A percentile compares a stretch with the other conserved stretches of the same genome.
Evolutionary conservation across 1,284 basidiomycete species (phyloP).

Genomic region (Apiotrichum veenhuisii): DNA sequence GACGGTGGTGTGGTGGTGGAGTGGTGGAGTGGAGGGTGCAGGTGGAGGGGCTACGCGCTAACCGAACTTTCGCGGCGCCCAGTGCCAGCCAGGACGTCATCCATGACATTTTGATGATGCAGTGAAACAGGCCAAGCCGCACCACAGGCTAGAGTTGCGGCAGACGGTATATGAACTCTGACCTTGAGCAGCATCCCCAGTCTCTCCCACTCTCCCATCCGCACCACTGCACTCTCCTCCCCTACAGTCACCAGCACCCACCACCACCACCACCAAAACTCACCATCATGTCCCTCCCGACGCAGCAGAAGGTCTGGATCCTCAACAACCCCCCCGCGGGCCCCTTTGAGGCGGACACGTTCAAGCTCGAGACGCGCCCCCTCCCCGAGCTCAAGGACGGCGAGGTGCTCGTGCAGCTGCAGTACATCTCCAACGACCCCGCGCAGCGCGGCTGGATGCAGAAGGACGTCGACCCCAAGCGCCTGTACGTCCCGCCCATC

Average conservation of each 20-base stretch:
- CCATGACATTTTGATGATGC: no score
- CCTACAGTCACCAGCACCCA: neutral
- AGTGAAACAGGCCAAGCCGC: no score
- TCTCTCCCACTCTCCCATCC: no score
- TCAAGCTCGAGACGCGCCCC: slow-evolving; percentile 23
- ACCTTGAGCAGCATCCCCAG: no score
- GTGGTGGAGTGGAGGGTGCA: no score
- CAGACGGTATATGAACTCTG: no score
- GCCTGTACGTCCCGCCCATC: slow-evolving; percentile 27
- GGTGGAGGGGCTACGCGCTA: no score
- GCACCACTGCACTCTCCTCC: no score
- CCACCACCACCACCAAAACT: neutral
- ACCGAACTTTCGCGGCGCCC: no score
- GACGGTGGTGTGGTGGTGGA: no score
- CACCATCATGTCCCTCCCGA: slow-evolving; percentile 16
- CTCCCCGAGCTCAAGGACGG: slow-evolving; percentile 34
- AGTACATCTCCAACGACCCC: slow-evolving; percentile 39
- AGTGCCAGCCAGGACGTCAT: no score
- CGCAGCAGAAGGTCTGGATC: slow-evolving; percentile 27
- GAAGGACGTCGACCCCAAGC: slow-evolving; percentile 20
- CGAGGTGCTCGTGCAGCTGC: slow-evolving; percentile 31
- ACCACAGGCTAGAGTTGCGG: no score
- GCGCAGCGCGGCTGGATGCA: slow-evolving; percentile 41
- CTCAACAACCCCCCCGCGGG: slow-evolving; percentile 28
- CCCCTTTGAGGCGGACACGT: slow-evolving; percentile 27